A percentile compares a stretch with the other conserved stretches of the same genome.
These are phyloP conservation scores for Amaranthus cruentus DNA, from an alignment of 148 eudicot genomes.

Conservation along the genomic window DNA sequence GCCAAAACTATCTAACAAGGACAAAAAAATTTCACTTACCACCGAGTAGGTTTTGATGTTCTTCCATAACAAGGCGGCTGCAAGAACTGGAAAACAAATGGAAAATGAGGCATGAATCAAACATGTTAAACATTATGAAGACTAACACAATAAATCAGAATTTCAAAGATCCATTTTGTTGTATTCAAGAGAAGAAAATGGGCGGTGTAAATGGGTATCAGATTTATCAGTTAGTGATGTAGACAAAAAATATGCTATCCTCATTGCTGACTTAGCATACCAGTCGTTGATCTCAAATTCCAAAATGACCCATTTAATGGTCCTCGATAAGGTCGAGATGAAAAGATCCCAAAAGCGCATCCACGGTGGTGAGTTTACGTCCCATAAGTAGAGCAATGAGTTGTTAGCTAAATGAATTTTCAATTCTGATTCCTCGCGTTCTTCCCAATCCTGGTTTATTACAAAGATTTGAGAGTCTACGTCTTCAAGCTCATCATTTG, in stretches of 20 bases:
- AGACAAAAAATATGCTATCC: neutral
- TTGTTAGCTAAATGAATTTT: neutral
- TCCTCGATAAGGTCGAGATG: neutral
- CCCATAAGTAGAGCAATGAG: neutral
- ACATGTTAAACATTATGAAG: neutral
- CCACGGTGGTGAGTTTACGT: neutral
- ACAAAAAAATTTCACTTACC: constrained; percentile 21
- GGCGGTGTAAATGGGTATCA: neutral
- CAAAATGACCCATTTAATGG: neutral
- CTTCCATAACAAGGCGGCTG: constrained; percentile 57
- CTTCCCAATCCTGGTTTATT: neutral
- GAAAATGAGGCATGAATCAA: constrained; percentile 8
- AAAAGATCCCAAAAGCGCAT: neutral
- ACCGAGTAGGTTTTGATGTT: constrained; percentile 29
- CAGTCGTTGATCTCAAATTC: neutral
- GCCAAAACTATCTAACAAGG: neutral
- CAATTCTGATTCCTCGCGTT: neutral
- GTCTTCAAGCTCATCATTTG: neutral
- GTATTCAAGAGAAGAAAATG: neutral
- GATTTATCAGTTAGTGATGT: neutral
- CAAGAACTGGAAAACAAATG: constrained; percentile 49
- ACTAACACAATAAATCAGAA: neutral
- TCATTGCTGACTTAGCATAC: neutral
- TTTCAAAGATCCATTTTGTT: neutral
- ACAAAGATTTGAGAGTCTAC: neutral